phyloP scores from a whole-genome alignment of 1,284 basidiomycete genomes.

The Malassezia obtusa region DNA sequence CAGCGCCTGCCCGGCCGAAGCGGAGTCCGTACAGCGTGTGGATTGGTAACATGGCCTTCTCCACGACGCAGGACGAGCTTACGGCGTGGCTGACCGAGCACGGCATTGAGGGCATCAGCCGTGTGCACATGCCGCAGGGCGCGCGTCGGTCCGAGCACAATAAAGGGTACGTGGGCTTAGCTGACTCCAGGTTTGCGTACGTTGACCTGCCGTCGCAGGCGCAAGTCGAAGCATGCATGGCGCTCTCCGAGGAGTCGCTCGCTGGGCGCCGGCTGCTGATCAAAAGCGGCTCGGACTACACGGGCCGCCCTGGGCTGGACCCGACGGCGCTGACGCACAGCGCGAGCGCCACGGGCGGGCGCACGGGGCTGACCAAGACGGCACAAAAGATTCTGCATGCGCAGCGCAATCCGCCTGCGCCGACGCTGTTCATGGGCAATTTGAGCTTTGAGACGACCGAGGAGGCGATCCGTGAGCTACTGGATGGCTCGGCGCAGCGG shows the following conservation, averaged over 20 bases:
- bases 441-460: conserved; percentile 73
- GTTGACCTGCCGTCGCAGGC: conserved; percentile 78
- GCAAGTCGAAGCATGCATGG: conserved; percentile 64
- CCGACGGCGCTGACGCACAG: conserved; percentile 20
- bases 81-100: conserved; percentile 32
- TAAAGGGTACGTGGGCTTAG: conserved; percentile 50
- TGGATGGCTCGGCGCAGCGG: conserved; percentile 52
- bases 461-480: conserved; percentile 61
- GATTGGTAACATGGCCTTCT: conserved; percentile 45
- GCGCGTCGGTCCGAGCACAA: conserved; percentile 50
- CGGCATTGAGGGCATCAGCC: conserved; percentile 49
- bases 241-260: conserved; percentile 68
- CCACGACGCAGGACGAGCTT: conserved; percentile 28
- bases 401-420: conserved; percentile 72
- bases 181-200: conserved; percentile 70
- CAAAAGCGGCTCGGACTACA: conserved; percentile 63
- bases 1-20: not conserved
- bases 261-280: conserved; percentile 81
- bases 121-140: conserved; percentile 54
- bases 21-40: conserved; percentile 58
- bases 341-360: conserved; percentile 18
- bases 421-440: conserved; percentile 79
- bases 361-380: conserved; percentile 58
- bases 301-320: conserved; percentile 46
- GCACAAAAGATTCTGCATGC: conserved; percentile 68